Evolutionary conservation across 495 filamentous ascomycete genomes (phyloP), one percentile per base, ranked within the genome.

Genomic region (Patellaria atrata): DNA sequence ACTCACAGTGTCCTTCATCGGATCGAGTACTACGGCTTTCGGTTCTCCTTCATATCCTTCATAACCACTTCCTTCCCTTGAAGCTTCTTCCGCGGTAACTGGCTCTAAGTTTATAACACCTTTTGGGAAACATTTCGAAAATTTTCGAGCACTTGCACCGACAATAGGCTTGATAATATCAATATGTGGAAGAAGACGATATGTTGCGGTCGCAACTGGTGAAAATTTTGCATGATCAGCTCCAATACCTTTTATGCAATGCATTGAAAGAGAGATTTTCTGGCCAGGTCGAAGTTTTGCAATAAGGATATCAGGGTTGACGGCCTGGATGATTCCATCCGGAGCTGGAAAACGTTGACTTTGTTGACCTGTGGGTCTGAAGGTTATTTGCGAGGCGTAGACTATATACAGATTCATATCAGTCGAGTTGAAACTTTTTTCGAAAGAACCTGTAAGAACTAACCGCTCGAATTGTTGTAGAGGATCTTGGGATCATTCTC

Each of bases 171-270:
- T 62, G 25, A 62, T 52, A 48, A 96, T 94, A 13, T 68, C 64
- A 51, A 99, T 96, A 29, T 74, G 70, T 1, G 91, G 91, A 44
- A 99, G 52, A 6, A 99, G 66, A 12, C 91, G 72, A 60, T 99
- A 99, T 24, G 75, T 75, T 6, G 89, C 87, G 0, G 91, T 93
- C 3, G 87, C 86, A 13, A 99, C 91, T 18, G 91, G 91, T 1
- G 82, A 92, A 65, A 87, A 99, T 54, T 99, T 99, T 30, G 91
- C 81, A 57, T 99, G 91, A 60, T 96, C 89, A 37, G 75, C 77
- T 11, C 91, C 91, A 35, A 89, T 77, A 16, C 91, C 91, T 58
- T 94, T 94, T 57, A 87, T 70, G 57, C 81, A 82, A 60, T 92
- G 84, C 68, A 87, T 71, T 38, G 78, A 70, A 37, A 93, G 55